Conservation (phyloP, 495 filamentous ascomycete species). For the Aspergillus campestris region DNA sequence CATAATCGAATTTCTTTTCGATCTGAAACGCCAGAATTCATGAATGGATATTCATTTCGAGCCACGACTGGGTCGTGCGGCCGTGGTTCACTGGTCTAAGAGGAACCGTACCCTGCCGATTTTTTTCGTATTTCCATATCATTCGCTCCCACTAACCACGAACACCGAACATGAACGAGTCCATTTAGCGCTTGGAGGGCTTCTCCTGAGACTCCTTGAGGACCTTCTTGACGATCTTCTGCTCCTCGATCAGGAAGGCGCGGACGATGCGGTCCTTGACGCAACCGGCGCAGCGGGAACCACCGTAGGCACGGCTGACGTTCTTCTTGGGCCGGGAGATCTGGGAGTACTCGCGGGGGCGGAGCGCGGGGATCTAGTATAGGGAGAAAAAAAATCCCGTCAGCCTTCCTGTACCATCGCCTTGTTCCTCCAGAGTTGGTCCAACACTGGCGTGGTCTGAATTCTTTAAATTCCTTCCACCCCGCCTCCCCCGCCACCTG, state of each 20-base stretch:
- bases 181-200: constrained; percentile 45
- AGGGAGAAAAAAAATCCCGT: constrained; percentile 10
- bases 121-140: constrained; percentile 29
- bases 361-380: constrained; percentile 83
- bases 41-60: constrained; percentile 13
- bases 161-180: constrained; percentile 34
- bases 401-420: constrained; percentile 1
- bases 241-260: constrained; percentile 98
- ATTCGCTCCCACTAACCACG: constrained; percentile 34
- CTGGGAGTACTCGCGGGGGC: constrained; percentile 91
- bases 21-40: constrained; percentile 4
- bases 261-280: constrained; percentile 95
- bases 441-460: not conserved
- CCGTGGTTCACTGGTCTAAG: constrained; percentile 18
- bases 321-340: constrained; percentile 98
- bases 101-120: constrained; percentile 16
- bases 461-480: not conserved
- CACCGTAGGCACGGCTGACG: constrained; percentile 95
- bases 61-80: constrained; percentile 11
- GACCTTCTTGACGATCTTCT: constrained; percentile 99
- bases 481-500: not conserved
- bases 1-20: no score
- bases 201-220: constrained; percentile 89
- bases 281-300: constrained; percentile 95
- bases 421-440: not conserved